These are phyloP conservation scores for Larix sibirica DNA, from an alignment of 83 land plant genomes.

Conservation along the genomic window DNA sequence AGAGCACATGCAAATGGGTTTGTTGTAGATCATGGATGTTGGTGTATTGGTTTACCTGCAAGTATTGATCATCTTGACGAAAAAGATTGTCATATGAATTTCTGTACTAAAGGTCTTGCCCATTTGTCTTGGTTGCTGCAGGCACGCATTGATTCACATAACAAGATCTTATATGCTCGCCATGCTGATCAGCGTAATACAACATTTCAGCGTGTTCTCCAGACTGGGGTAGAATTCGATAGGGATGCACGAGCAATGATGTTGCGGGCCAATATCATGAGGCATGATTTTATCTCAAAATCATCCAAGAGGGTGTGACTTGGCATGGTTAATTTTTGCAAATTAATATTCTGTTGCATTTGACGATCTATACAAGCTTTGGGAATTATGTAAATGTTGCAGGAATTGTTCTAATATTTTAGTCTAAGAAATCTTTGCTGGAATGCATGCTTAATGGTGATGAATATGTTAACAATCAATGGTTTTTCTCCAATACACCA, in stretches of 20 bases:
- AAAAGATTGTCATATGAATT: not conserved
- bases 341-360: not conserved
- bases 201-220: constrained; percentile 86
- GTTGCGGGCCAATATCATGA: constrained; percentile 84
- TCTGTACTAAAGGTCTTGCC: not conserved
- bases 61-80: not conserved
- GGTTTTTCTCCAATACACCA: not conserved
- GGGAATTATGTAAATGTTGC: constrained; percentile 7
- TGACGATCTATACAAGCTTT: not conserved
- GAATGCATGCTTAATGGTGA: not conserved
- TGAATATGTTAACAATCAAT: not conserved
- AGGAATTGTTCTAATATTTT: not conserved
- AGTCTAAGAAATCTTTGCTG: not conserved
- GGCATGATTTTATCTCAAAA: constrained; percentile 70
- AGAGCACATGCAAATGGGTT: not conserved
- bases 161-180: constrained; percentile 93
- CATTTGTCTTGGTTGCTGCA: constrained; percentile 24
- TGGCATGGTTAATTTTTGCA: not conserved
- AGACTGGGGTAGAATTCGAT: constrained; percentile 88
- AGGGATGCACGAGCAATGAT: constrained; percentile 86
- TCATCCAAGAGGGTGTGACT: constrained; percentile 32
- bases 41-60: not conserved
- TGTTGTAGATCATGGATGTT: not conserved
- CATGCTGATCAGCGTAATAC: constrained; percentile 97
- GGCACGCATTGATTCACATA: constrained; percentile 98